Evolutionary conservation across 225 moss, liverwort and hornwort species (phyloP), one percentile per base, ranked within the genome.

Genomic region (Sphagnum contortum): DNA sequence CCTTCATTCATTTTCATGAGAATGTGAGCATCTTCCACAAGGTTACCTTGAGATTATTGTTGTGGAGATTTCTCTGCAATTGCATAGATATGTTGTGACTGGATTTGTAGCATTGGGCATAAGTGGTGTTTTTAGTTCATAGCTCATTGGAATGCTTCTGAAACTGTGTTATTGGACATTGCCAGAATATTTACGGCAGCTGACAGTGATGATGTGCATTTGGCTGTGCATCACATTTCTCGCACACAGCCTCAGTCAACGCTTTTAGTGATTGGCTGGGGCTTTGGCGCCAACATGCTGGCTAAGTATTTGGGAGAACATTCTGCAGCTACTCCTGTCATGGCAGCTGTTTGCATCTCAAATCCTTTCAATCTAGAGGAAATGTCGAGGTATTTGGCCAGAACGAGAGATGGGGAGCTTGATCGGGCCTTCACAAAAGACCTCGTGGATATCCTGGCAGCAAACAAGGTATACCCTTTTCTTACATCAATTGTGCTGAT

Each of bases 111-210:
- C 29, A 29, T 29, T 29, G 29, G 29, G 29, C 29, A 1, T 29
- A 29, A 29, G 29, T 29, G 29, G 29, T 29, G 29, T 29, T 29
- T 29, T 29, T 29, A 29, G 29, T 29, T 29, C 29, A 29, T 29
- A 29, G 29, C 29, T 29, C 29, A 1, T 29, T 29, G 29, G 29
- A 29, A 29, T 29, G 29, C 29, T 29, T 29, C 29, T 29, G 61
- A 66, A 63, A 80, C 67, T 66, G 74, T 74, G 71, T 69, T 70
- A 70, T 75, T 81, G 69, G 73, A 73, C 86, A 76, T 75, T 76
- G 72, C 77, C 89, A 96, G 96, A 92, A 79, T 98, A 54, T 92
- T 98, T 71, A 83, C 96, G 83, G 96, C 88, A 64, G 92, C 85
- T 61, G 96, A 98, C 68, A 92, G 90, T 76, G 96, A 91, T 79